Percentiles rank a stretch among this genome's conserved stretches.
These are phyloP conservation scores for Fusarium udum DNA, from an alignment of 2,329 filamentous ascomycete genomes.

Conservation along the genomic window DNA sequence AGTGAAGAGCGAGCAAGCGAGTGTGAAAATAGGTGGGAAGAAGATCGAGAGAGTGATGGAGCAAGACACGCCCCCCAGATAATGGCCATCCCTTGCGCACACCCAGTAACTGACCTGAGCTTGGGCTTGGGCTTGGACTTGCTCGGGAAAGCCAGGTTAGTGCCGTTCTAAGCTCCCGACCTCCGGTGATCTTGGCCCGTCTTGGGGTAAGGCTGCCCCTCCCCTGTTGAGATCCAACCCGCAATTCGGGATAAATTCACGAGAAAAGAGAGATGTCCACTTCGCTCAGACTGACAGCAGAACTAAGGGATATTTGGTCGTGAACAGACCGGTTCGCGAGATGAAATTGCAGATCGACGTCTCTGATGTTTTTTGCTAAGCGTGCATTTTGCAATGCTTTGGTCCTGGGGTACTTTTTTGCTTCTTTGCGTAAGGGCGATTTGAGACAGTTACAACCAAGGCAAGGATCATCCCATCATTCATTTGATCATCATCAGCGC, in stretches of 20 bases:
- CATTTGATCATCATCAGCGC: not conserved
- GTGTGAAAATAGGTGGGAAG: not conserved
- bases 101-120: not conserved
- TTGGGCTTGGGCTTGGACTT: not conserved
- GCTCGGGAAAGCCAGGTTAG: constrained; percentile 20
- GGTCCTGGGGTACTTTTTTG: not conserved
- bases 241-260: constrained; percentile 14
- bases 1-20: not conserved
- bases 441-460: constrained; percentile 1
- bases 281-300: constrained; percentile 17
- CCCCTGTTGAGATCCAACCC: constrained; percentile 21
- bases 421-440: constrained; percentile 23
- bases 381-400: not conserved
- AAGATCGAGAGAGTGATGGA: not conserved
- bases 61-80: not conserved
- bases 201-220: constrained; percentile 13
- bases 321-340: not conserved
- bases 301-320: not conserved
- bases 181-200: constrained; percentile 26
- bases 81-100: constrained; percentile 15
- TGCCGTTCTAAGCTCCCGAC: constrained; percentile 15
- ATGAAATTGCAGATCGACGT: constrained; percentile 20
- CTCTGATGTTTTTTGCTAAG: not conserved
- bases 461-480: constrained; percentile 25
- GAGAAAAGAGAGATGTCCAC: not conserved